Evolutionary conservation across 306 rosid species (phyloP).

Genomic region (Aeschynomene evenia): DNA sequence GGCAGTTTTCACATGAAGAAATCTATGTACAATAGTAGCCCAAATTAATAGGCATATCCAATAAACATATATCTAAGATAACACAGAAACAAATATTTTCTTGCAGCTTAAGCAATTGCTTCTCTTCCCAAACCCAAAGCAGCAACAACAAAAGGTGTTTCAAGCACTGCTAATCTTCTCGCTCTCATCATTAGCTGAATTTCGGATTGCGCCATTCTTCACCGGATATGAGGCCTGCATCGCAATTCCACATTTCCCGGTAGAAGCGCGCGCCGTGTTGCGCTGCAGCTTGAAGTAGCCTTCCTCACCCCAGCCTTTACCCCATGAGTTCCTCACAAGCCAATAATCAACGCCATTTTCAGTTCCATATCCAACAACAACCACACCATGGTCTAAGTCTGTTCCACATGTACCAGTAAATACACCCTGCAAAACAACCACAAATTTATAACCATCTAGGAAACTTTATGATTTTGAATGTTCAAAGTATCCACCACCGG

Average conservation of each 20-base stretch:
- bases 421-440: slow-evolving; percentile 55
- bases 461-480: background rate
- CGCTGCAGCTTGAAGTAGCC: slow-evolving; percentile 85
- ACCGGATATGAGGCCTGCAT: slow-evolving; percentile 81
- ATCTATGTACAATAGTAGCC: slow-evolving; percentile 32
- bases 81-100: background rate
- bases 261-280: slow-evolving; percentile 28
- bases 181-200: slow-evolving; percentile 19
- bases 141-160: background rate
- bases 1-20: slow-evolving; percentile 18
- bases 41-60: slow-evolving; percentile 7
- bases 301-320: slow-evolving; percentile 77
- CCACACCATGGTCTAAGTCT: slow-evolving; percentile 80
- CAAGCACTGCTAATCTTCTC: slow-evolving; percentile 50
- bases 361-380: slow-evolving; percentile 75
- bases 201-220: slow-evolving; percentile 40
- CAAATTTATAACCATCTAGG: background rate
- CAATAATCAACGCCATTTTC: slow-evolving; percentile 85
- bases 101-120: slow-evolving; percentile 9
- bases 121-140: background rate
- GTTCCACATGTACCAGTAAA: slow-evolving; percentile 79
- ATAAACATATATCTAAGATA: background rate
- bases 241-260: slow-evolving; percentile 84
- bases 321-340: slow-evolving; percentile 98
- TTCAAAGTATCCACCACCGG: too few species aligned